These are phyloP conservation scores for Pyrenochaeta sp. DNA, from an alignment of 2,329 filamentous ascomycete species.

Conservation along the genomic window DNA sequence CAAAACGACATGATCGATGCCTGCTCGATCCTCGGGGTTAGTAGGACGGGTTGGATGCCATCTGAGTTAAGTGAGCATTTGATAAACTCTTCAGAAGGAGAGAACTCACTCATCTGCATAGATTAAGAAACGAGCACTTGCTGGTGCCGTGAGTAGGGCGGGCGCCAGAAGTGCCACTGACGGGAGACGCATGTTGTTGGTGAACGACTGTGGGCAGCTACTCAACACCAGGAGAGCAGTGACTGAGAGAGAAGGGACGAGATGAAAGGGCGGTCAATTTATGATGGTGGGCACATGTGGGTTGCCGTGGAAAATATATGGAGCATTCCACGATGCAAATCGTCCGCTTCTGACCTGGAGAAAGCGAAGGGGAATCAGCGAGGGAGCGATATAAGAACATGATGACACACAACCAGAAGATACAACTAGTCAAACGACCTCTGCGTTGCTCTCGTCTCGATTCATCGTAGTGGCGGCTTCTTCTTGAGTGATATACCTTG, in stretches of 20 bases:
- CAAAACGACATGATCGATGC: slow-evolving; percentile 47
- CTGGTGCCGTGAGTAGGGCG: slow-evolving; percentile 19
- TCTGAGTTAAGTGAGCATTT: slow-evolving; percentile 18
- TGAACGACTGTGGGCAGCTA: neutral
- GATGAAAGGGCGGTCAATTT: neutral
- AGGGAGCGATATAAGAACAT: neutral
- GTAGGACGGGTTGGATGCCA: slow-evolving; percentile 45
- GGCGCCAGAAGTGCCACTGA: slow-evolving; percentile 22
- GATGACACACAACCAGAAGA: neutral
- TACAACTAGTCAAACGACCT: neutral
- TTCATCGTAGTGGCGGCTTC: neutral
- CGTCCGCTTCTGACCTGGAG: neutral
- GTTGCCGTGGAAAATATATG: slow-evolving; percentile 9
- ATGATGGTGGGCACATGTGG: neutral
- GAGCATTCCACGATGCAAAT: slow-evolving; percentile 11
- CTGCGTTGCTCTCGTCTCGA: neutral
- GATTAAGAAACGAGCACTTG: slow-evolving; percentile 40
- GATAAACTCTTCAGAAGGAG: neutral
- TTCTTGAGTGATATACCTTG: slow-evolving; percentile 4
- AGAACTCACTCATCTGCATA: slow-evolving; percentile 45
- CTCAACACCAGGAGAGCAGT: slow-evolving; percentile 4
- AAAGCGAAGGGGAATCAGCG: neutral
- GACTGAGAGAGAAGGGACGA: neutral
- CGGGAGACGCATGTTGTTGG: slow-evolving; percentile 32
- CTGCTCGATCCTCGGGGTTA: slow-evolving; percentile 36